Evolutionary conservation across 2,329 filamentous ascomycete genomes (phyloP).

Genomic region (Conoideocrella luteorostrata): DNA sequence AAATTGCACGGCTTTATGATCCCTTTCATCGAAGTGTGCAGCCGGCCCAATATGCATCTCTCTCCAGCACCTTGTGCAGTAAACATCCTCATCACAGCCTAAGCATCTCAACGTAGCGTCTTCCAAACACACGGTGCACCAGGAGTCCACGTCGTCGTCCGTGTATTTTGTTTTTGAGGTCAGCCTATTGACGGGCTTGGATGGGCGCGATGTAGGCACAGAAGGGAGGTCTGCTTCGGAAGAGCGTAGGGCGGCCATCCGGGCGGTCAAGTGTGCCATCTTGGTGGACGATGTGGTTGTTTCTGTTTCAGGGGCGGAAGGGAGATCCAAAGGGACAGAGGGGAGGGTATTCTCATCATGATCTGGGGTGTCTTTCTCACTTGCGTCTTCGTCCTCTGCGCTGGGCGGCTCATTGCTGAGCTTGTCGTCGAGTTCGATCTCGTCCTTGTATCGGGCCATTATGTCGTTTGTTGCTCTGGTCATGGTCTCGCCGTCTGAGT

Average conservation of each 20-base stretch:
- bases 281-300: slow-evolving; percentile 6
- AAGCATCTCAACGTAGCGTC: slow-evolving; percentile 67
- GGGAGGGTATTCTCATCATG: no score
- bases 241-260: slow-evolving; percentile 45
- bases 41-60: slow-evolving; percentile 69
- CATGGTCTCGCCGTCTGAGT: slow-evolving; percentile 49
- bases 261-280: slow-evolving; percentile 40
- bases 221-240: slow-evolving; percentile 35
- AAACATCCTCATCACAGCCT: slow-evolving; percentile 66
- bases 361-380: not conserved
- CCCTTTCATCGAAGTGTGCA: slow-evolving; percentile 63
- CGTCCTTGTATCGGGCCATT: slow-evolving; percentile 40
- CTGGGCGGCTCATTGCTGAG: slow-evolving; percentile 7
- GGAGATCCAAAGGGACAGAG: no score
- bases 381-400: not conserved
- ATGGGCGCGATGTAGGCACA: slow-evolving; percentile 43
- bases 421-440: slow-evolving; percentile 30
- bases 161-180: slow-evolving; percentile 41
- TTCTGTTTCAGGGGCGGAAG: slow-evolving; percentile 1
- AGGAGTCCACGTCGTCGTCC: slow-evolving; percentile 66
- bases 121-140: slow-evolving; percentile 79
- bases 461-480: slow-evolving; percentile 35
- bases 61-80: slow-evolving; percentile 72
- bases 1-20: slow-evolving; percentile 61
- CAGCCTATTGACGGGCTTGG: slow-evolving; percentile 31